Percentiles rank a stretch among this genome's conserved stretches.
phyloP scores from a whole-genome alignment of 768 basidiomycete genomes.

The Lactarius evosmus region DNA sequence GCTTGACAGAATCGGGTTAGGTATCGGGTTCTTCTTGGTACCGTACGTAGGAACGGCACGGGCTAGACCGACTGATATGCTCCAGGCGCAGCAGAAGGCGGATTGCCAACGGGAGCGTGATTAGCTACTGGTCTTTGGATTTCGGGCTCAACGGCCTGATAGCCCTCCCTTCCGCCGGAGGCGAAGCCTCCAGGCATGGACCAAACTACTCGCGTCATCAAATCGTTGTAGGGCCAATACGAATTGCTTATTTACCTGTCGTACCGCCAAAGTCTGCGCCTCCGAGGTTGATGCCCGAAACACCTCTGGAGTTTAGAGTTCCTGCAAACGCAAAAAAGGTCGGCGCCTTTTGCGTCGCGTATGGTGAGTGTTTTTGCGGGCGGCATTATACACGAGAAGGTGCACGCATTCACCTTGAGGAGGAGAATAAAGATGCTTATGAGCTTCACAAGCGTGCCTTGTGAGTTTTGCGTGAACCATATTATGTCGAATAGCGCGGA shows the following conservation, averaged over 20 bases:
- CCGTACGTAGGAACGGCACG: not conserved
- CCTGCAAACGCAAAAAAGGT: slow-evolving; percentile 37
- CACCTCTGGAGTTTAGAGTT: slow-evolving; percentile 38
- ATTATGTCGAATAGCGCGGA: slow-evolving; percentile 69
- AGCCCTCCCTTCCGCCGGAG: slow-evolving; percentile 36
- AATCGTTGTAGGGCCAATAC: not conserved
- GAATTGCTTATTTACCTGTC: slow-evolving; percentile 33
- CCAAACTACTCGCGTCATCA: slow-evolving; percentile 36
- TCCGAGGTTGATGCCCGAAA: slow-evolving; percentile 36
- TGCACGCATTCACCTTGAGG: slow-evolving; percentile 38
- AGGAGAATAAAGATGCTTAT: slow-evolving; percentile 43
- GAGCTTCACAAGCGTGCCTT: slow-evolving; percentile 53
- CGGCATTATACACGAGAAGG: not conserved
- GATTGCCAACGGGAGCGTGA: slow-evolving; percentile 25
- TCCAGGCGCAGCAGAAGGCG: slow-evolving; percentile 32
- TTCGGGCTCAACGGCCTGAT: slow-evolving; percentile 36
- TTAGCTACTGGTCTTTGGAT: slow-evolving; percentile 31
- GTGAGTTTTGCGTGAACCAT: slow-evolving; percentile 59
- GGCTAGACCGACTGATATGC: slow-evolving; percentile 37
- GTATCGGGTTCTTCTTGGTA: not conserved
- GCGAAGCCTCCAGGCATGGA: slow-evolving; percentile 45
- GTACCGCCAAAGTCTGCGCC: slow-evolving; percentile 36
- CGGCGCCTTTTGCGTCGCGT: slow-evolving; percentile 33
- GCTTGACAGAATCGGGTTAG: slow-evolving; percentile 1
- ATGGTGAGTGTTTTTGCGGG: not conserved